phyloP scores from a whole-genome alignment of 2,329 filamentous ascomycete genomes.

The Rachicladosporium sp. region DNA sequence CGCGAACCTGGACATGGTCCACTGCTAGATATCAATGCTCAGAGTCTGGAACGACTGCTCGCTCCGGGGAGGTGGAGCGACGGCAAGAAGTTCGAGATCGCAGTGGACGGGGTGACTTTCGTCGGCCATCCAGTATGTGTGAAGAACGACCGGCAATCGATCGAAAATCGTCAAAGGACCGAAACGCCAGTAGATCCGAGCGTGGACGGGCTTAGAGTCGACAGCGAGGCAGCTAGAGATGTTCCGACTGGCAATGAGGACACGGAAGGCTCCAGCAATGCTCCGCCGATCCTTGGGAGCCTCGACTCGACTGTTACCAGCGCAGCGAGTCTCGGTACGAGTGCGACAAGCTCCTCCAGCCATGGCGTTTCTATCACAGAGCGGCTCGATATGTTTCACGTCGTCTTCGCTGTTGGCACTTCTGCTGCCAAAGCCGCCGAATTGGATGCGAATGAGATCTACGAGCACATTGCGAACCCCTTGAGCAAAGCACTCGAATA shows the following conservation, averaged over 20 bases:
- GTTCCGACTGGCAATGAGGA: constrained; percentile 1
- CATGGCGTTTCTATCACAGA: constrained; percentile 22
- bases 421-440: not conserved
- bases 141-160: constrained; percentile 42
- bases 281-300: not conserved
- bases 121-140: constrained; percentile 76
- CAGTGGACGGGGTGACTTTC: constrained; percentile 66
- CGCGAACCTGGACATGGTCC: constrained; percentile 5
- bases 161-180: too few species aligned
- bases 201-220: constrained; percentile 19
- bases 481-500: constrained; percentile 87
- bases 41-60: constrained; percentile 67
- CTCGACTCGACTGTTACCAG: not conserved
- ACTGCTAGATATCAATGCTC: constrained; percentile 21
- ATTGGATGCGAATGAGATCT: constrained; percentile 45
- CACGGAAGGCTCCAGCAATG: not conserved
- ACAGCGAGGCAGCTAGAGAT: constrained; percentile 14
- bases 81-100: constrained; percentile 79
- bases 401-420: constrained; percentile 81
- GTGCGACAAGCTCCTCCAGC: constrained; percentile 19
- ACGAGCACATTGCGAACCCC: constrained; percentile 80
- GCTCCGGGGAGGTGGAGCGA: constrained; percentile 52
- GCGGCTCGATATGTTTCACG: constrained; percentile 94
- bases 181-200: too few species aligned
- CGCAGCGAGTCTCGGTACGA: constrained; percentile 14